These are phyloP conservation scores for Boletus subcaerulescens DNA, from an alignment of 768 basidiomycete species.

Conservation along the genomic window DNA sequence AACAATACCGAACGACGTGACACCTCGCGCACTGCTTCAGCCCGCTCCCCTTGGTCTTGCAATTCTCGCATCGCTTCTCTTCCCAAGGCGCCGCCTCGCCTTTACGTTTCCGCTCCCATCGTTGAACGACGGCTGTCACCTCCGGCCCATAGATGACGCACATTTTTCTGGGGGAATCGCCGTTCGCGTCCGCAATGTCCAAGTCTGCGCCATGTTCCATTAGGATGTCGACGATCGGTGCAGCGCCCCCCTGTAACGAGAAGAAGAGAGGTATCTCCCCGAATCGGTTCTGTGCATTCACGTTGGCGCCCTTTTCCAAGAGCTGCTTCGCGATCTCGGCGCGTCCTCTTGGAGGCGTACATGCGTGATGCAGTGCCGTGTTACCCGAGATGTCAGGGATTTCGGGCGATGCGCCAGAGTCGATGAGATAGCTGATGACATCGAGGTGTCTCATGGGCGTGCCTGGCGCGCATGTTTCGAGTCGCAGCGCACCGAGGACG, in stretches of 20 bases:
- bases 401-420: conserved; percentile 39
- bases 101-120: conserved; percentile 46
- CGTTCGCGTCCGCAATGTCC: conserved; percentile 40
- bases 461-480: conserved; percentile 15
- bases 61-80: conserved; percentile 45
- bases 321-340: conserved; percentile 37
- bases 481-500: conserved; percentile 41
- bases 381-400: conserved; percentile 44
- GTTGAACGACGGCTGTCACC: conserved; percentile 42
- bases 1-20: conserved; percentile 49
- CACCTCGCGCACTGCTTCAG: conserved; percentile 47
- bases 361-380: conserved; percentile 50
- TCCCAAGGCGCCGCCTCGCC: conserved; percentile 42
- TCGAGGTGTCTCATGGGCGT: conserved; percentile 29
- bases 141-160: conserved; percentile 39
- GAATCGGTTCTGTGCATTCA: conserved; percentile 47
- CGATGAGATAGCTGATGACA: conserved; percentile 41
- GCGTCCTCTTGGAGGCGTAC: conserved; percentile 26
- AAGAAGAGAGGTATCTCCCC: conserved; percentile 43
- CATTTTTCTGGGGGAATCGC: conserved; percentile 29
- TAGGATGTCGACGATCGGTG: conserved; percentile 39
- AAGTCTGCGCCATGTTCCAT: conserved; percentile 50
- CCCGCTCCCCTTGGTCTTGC: conserved; percentile 27
- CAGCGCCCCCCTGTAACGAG: conserved; percentile 34
- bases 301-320: conserved; percentile 46